phyloP scores from a whole-genome alignment of 1,284 basidiomycete species.

The Uromyces viciae-fabae region DNA sequence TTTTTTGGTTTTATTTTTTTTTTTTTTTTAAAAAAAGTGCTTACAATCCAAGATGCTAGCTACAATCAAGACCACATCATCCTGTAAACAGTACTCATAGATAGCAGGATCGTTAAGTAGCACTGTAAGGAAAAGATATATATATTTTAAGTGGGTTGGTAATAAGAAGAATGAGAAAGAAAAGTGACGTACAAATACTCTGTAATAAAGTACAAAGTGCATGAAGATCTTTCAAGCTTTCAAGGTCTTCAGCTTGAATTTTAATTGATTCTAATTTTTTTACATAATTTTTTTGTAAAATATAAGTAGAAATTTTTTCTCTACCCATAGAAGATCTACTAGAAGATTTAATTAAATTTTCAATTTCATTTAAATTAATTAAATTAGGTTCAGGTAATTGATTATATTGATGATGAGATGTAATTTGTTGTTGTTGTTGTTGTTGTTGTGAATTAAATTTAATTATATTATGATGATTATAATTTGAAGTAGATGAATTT shows the following conservation, averaged over 20 bases:
- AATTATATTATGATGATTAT: too few species aligned
- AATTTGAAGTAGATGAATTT: too few species aligned
- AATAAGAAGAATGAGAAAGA: not conserved
- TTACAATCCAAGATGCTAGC: slow-evolving; percentile 94
- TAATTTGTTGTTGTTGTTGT: too few species aligned
- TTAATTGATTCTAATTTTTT: slow-evolving; percentile 78
- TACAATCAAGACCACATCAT: slow-evolving; percentile 86
- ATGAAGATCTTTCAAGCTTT: slow-evolving; percentile 82
- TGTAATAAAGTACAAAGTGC: slow-evolving; percentile 88
- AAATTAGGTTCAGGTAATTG: slow-evolving; percentile 54
- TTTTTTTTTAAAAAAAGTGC: slow-evolving; percentile 53
- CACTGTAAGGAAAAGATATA: slow-evolving; percentile 61
- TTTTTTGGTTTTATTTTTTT: not conserved
- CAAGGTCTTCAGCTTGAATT: slow-evolving; percentile 83
- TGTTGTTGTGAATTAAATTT: slow-evolving; percentile 12
- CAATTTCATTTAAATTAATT: slow-evolving; percentile 54
- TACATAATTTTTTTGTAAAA: slow-evolving; percentile 73
- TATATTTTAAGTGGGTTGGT: not conserved
- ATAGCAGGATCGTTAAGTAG: slow-evolving; percentile 91
- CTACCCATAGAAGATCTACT: slow-evolving; percentile 65
- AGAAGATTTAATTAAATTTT: slow-evolving; percentile 52
- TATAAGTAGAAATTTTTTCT: slow-evolving; percentile 76
- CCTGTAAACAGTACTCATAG: slow-evolving; percentile 90
- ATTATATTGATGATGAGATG: slow-evolving; percentile 38
- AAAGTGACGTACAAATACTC: slow-evolving; percentile 72